Percentiles rank a stretch among this genome's conserved stretches.
Evolutionary conservation across 495 filamentous ascomycete species (phyloP).

Genomic region (Hypoxylon fragiforme): DNA sequence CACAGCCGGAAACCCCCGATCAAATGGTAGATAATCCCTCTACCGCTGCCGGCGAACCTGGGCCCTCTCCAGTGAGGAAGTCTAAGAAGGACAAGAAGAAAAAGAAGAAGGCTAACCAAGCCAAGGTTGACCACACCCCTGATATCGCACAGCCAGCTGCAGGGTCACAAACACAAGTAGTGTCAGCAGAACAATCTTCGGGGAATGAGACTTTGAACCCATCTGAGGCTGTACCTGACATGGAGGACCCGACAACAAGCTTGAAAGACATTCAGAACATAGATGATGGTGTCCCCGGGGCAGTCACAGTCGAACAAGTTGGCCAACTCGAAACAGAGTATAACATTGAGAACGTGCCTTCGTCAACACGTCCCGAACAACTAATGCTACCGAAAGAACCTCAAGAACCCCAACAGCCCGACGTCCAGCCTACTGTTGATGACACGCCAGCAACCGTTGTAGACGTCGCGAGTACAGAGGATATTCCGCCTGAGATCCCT

Average conservation of each 20-base stretch:
- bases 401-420: slow-evolving; percentile 15
- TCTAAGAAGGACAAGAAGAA: slow-evolving; percentile 44
- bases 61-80: slow-evolving; percentile 23
- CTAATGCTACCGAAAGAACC: slow-evolving; percentile 14
- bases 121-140: slow-evolving; percentile 12
- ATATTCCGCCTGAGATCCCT: slow-evolving; percentile 17
- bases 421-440: slow-evolving; percentile 21
- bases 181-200: not conserved
- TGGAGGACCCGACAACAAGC: slow-evolving; percentile 16
- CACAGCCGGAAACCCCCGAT: slow-evolving; percentile 1
- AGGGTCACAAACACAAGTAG: slow-evolving; percentile 5
- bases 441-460: slow-evolving; percentile 2
- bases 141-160: slow-evolving; percentile 22
- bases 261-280: slow-evolving; percentile 21
- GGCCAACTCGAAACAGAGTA: slow-evolving; percentile 16
- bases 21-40: not conserved
- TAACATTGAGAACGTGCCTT: slow-evolving; percentile 1
- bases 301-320: slow-evolving; percentile 17
- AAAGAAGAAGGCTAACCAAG: slow-evolving; percentile 36
- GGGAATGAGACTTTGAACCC: slow-evolving; percentile 20
- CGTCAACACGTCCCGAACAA: slow-evolving; percentile 12
- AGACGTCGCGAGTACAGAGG: slow-evolving; percentile 4
- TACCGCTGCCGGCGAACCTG: slow-evolving; percentile 7
- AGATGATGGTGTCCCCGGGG: slow-evolving; percentile 22
- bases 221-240: slow-evolving; percentile 16